Conservation (phyloP, 345 rosid genomes). For the Salix suchowensis region DNA sequence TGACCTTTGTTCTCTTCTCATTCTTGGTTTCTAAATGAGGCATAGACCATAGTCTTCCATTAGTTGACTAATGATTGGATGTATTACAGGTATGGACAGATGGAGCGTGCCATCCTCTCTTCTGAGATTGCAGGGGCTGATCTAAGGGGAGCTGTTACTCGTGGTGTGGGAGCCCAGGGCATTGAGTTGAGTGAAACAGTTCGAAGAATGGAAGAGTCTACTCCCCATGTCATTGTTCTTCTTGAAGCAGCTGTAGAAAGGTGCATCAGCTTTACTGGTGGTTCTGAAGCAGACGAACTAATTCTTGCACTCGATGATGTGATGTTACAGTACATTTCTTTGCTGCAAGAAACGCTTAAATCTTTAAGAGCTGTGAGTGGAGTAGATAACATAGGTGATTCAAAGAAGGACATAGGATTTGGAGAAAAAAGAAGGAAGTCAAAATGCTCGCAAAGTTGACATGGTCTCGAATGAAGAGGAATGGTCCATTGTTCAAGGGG, state of each 20-base stretch:
- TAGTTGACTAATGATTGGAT: conserved; percentile 3
- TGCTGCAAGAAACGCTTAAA: conserved; percentile 87
- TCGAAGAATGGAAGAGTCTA: conserved; percentile 97
- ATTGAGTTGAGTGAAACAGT: conserved; percentile 97
- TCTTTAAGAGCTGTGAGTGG: conserved; percentile 89
- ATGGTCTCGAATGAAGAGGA: conserved; percentile 82
- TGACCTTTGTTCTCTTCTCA: not conserved
- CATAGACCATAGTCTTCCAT: conserved; percentile 3
- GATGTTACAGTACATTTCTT: conserved; percentile 84
- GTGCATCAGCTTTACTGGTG: conserved; percentile 87
- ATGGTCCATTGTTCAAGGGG: conserved; percentile 98
- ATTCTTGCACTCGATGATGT: conserved; percentile 88
- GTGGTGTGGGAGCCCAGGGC: conserved; percentile 98
- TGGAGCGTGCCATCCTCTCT: conserved; percentile 88
- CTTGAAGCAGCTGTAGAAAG: conserved; percentile 96
- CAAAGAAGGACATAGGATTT: conserved; percentile 48
- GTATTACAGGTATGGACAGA: conserved; percentile 72
- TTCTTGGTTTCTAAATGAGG: conserved; percentile 1
- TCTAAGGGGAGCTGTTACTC: conserved; percentile 95
- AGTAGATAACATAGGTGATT: conserved; percentile 60
- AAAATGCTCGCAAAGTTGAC: conserved; percentile 59
- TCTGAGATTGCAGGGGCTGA: conserved; percentile 89
- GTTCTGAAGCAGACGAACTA: conserved; percentile 95
- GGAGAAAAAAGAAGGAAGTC: conserved; percentile 67
- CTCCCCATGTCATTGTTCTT: conserved; percentile 86